Evolutionary conservation across 331 rosid species (phyloP).

Genomic region (Dryas integrifolia): DNA sequence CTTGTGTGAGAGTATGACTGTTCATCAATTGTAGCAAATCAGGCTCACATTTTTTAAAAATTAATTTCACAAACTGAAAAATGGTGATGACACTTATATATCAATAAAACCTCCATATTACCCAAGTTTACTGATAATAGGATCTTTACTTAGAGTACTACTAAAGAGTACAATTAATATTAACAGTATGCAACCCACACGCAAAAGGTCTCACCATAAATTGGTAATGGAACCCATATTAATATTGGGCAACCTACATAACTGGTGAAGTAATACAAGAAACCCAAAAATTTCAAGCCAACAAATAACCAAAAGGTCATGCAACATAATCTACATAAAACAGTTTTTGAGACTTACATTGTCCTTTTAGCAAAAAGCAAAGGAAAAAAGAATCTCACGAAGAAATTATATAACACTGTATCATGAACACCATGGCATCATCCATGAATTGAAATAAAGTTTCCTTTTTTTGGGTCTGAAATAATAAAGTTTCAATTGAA

Average conservation of each 20-base stretch:
- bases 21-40: background rate
- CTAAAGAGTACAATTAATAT: background rate
- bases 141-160: background rate
- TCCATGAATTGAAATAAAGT: background rate
- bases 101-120: background rate
- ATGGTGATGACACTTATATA: background rate
- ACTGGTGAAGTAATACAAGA: background rate
- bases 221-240: background rate
- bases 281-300: constrained; percentile 14
- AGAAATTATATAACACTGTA: background rate
- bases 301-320: constrained; percentile 6
- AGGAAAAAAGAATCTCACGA: background rate
- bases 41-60: background rate
- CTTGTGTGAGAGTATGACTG: background rate
- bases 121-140: background rate
- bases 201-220: background rate
- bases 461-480: no score
- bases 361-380: background rate
- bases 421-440: constrained; percentile 4
- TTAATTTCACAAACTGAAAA: background rate
- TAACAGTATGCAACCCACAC: background rate
- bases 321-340: background rate
- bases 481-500: background rate
- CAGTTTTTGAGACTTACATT: constrained; percentile 6
- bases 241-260: constrained; percentile 3